Conservation (phyloP, 441 rosid species). For the Gossypium schwendimanii region DNA sequence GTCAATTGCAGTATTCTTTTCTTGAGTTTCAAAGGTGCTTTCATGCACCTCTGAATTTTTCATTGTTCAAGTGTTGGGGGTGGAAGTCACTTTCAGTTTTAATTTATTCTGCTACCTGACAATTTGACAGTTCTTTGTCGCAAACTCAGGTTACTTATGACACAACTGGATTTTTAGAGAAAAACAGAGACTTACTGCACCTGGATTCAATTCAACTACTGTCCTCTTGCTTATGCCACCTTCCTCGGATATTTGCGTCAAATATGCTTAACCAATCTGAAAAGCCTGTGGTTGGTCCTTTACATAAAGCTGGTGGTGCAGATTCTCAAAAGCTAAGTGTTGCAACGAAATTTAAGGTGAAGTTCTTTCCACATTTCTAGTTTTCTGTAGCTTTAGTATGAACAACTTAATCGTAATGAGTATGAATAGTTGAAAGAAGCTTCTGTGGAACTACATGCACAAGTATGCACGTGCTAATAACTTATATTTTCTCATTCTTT, state of each 20-base stretch:
- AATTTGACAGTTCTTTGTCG: slow-evolving; percentile 25
- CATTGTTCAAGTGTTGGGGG: not conserved
- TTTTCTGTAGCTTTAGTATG: not conserved
- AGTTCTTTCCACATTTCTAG: slow-evolving; percentile 1
- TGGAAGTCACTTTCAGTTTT: not conserved
- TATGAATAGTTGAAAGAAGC: not conserved
- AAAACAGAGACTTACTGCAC: slow-evolving; percentile 90
- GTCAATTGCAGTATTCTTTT: not conserved
- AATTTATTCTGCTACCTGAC: slow-evolving; percentile 16
- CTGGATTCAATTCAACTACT: slow-evolving; percentile 88
- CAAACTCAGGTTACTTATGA: slow-evolving; percentile 75
- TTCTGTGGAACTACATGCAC: not conserved
- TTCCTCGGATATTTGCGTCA: slow-evolving; percentile 90
- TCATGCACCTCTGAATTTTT: not conserved
- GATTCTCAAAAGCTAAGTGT: slow-evolving; percentile 94
- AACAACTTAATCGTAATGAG: not conserved
- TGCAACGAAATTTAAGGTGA: slow-evolving; percentile 89
- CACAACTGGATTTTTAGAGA: slow-evolving; percentile 90
- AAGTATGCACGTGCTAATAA: not conserved
- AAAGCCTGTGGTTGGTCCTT: slow-evolving; percentile 74
- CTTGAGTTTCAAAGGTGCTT: not conserved
- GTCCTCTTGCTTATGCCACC: slow-evolving; percentile 79
- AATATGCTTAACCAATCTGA: slow-evolving; percentile 76
- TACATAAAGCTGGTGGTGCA: slow-evolving; percentile 93
- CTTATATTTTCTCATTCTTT: not conserved